Conservation (phyloP, 1,139 yeast genomes). For the Kurtzmaniella quercitrusa region DNA sequence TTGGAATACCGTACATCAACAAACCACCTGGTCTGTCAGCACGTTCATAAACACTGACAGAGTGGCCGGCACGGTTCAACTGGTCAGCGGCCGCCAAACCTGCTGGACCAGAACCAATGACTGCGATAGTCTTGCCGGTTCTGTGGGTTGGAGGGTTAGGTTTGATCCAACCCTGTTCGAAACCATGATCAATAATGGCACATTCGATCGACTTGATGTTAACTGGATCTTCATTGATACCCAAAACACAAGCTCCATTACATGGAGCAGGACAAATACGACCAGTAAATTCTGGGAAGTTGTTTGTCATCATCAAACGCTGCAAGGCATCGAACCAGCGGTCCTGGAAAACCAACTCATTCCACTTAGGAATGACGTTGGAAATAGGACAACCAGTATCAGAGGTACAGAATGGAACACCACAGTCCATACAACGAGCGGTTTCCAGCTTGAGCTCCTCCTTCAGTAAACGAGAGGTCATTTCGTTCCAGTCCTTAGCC, state of each 20-base stretch:
- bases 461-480: conserved; percentile 75
- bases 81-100: conserved; percentile 97
- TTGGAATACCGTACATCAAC: conserved; percentile 98
- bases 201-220: conserved; percentile 96
- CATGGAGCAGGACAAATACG: conserved; percentile 99
- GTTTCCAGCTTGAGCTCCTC: conserved; percentile 88
- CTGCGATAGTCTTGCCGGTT: conserved; percentile 81
- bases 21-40: conserved; percentile 95
- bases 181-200: conserved; percentile 94
- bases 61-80: conserved; percentile 92
- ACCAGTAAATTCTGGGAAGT: conserved; percentile 98
- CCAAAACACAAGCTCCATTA: conserved; percentile 96
- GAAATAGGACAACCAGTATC: conserved; percentile 98
- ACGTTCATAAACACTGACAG: conserved; percentile 88
- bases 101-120: conserved; percentile 96
- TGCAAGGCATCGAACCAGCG: conserved; percentile 95
- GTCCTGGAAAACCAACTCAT: conserved; percentile 91
- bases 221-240: conserved; percentile 91
- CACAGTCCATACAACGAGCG: conserved; percentile 99
- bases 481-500: conserved; percentile 89
- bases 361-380: conserved; percentile 96
- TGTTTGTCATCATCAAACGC: conserved; percentile 90
- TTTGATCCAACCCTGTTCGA: conserved; percentile 93
- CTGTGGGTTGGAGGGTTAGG: conserved; percentile 77
- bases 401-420: conserved; percentile 97